These are phyloP conservation scores for Papiliotrema nemorosa DNA, from an alignment of 1,284 basidiomycete genomes.

Conservation along the genomic window DNA sequence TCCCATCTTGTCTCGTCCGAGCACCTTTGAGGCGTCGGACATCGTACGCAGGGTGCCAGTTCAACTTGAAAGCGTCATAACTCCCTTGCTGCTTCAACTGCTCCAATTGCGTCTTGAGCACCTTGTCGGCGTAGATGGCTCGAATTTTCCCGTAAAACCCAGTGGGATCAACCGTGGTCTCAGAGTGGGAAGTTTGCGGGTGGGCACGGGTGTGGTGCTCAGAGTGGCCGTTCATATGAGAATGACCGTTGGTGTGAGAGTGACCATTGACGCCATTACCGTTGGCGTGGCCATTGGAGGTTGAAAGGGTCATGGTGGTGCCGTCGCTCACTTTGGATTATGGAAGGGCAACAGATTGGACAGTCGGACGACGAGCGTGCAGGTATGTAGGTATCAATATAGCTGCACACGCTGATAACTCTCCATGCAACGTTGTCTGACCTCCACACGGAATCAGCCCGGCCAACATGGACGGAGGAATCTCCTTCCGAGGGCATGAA, in stretches of 20 bases:
- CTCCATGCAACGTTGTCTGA: too few relatives aligned
- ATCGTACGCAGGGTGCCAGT: conserved; percentile 33
- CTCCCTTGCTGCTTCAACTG: conserved; percentile 34
- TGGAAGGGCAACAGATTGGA: too few relatives aligned
- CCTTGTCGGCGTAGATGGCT: conserved; percentile 21
- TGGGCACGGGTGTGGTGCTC: background rate
- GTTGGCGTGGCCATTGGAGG: background rate
- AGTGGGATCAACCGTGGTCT: conserved; percentile 17
- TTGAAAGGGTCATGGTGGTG: too few relatives aligned
- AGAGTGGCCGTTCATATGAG: background rate
- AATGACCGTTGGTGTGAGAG: background rate
- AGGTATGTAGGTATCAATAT: too few relatives aligned
- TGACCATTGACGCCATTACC: background rate
- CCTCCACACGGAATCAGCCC: too few relatives aligned
- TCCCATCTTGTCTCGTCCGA: conserved; percentile 18
- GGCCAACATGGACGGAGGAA: too few relatives aligned
- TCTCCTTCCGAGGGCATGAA: too few relatives aligned
- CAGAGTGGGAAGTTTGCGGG: conserved; percentile 12
- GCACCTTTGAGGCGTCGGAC: conserved; percentile 21
- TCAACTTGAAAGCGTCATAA: conserved; percentile 34
- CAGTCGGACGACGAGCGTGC: too few relatives aligned
- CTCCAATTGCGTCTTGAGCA: conserved; percentile 37
- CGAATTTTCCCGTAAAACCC: conserved; percentile 33
- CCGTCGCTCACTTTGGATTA: too few relatives aligned
- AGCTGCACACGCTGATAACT: too few relatives aligned